Evolutionary conservation across 371 early-diverging fungal genomes (phyloP).

Genomic region (Mucor piriformis): DNA sequence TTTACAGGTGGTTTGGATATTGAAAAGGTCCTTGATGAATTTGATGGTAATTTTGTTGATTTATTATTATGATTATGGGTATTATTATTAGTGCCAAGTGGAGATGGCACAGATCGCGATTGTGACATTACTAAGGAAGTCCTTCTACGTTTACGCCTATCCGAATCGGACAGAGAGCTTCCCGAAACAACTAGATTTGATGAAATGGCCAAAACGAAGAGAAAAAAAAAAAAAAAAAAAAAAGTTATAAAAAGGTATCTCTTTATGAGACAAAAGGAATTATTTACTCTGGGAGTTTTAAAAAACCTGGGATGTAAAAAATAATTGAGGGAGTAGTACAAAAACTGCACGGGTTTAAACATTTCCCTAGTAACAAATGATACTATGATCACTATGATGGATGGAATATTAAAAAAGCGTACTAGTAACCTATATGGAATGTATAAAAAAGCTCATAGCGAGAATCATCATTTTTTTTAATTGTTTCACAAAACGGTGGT

Average conservation of each 20-base stretch:
- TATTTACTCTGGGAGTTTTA: background rate
- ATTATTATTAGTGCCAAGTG: background rate
- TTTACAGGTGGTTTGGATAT: background rate
- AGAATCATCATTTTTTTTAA: background rate
- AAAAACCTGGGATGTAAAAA: constrained; percentile 6
- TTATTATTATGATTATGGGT: background rate
- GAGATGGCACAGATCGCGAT: background rate
- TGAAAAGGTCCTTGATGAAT: background rate
- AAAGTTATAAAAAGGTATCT: background rate
- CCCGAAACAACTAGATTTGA: constrained; percentile 14
- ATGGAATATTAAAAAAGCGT: too few species aligned
- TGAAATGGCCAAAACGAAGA: constrained; percentile 28
- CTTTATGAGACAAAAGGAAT: background rate
- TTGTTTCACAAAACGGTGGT: background rate
- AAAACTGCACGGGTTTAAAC: constrained; percentile 1
- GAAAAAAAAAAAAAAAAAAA: constrained; percentile 3
- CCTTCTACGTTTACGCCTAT: constrained; percentile 29
- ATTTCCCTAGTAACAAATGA: background rate
- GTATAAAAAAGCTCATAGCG: too few species aligned
- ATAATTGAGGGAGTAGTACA: background rate
- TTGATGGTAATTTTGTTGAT: background rate
- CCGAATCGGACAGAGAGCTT: constrained; percentile 21
- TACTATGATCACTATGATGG: too few species aligned
- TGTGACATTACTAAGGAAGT: constrained; percentile 1
- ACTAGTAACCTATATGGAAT: too few species aligned